A percentile compares a stretch with the other conserved stretches of the same genome.
These are phyloP conservation scores for Schizochytrium sp. DNA, from an alignment of 108 stramenopile species.

Conservation along the genomic window DNA sequence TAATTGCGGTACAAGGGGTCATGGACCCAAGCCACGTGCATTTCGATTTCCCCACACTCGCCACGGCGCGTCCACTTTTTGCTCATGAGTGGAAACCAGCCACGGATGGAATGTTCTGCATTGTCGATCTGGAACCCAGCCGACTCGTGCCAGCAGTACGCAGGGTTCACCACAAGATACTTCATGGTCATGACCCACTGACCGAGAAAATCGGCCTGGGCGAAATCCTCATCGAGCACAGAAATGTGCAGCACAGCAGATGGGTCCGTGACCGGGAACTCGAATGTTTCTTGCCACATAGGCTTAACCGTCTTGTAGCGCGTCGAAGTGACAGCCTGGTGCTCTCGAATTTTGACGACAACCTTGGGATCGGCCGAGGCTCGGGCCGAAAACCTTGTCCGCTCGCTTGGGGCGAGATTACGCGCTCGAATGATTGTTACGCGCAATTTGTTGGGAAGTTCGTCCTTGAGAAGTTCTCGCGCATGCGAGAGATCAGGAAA, in stretches of 20 bases:
- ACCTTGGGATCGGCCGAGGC: not conserved
- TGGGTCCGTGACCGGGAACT: not conserved
- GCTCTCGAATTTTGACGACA: not conserved
- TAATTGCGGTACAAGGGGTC: not conserved
- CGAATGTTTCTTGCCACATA: not conserved
- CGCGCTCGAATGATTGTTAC: not conserved
- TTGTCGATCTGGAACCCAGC: not conserved
- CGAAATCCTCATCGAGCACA: not conserved
- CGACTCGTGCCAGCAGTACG: not conserved
- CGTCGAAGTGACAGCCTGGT: not conserved
- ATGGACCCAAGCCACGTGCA: not conserved
- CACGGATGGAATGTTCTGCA: not conserved
- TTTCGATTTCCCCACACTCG: not conserved
- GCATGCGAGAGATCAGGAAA: not conserved
- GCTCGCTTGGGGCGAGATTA: not conserved
- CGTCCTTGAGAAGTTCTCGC: not conserved
- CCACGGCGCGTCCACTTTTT: not conserved
- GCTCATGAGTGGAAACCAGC: constrained; percentile 10
- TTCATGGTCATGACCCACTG: constrained; percentile 14
- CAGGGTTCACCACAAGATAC: not conserved
- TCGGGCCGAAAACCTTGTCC: not conserved
- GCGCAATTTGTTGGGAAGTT: not conserved
- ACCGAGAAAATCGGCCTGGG: not conserved
- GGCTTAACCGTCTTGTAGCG: constrained; percentile 1
- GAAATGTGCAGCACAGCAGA: not conserved